These are phyloP conservation scores for Talaromyces sp. DNA, from an alignment of 2,329 filamentous ascomycete genomes.

Conservation along the genomic window DNA sequence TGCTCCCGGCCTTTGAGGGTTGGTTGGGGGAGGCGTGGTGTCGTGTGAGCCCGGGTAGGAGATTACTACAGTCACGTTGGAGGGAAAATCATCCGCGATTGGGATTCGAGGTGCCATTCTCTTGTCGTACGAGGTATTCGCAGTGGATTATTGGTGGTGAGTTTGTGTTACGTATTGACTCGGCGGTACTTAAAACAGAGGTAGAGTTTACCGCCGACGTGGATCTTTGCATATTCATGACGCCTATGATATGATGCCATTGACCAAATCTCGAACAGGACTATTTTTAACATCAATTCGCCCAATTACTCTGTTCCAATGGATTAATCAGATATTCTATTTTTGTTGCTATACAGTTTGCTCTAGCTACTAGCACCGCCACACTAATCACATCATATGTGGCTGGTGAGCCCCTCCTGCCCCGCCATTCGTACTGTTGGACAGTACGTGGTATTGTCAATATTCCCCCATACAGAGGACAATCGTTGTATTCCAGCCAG, in stretches of 20 bases:
- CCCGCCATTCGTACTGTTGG: neutral
- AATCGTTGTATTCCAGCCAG: neutral
- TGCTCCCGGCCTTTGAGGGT: conserved; percentile 24
- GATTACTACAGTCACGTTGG: conserved; percentile 39
- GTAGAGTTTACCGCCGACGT: neutral
- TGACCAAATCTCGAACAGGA: too few relatives aligned
- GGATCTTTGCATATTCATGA: neutral
- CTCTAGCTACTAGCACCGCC: neutral
- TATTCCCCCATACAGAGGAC: too few relatives aligned
- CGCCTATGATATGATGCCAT: neutral
- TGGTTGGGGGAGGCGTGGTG: conserved; percentile 30
- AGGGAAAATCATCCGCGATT: conserved; percentile 46
- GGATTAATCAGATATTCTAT: neutral
- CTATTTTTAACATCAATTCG: neutral
- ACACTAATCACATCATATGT: neutral
- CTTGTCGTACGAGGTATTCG: neutral
- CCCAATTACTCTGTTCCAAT: neutral
- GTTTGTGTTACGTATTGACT: neutral
- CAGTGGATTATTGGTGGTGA: neutral
- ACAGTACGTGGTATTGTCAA: too few relatives aligned
- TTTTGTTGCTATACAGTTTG: neutral
- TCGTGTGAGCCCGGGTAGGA: conserved; percentile 40
- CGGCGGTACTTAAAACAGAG: neutral
- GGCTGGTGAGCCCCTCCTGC: neutral
- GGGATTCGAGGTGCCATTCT: conserved; percentile 38